Base-by-base conservation (phyloP, 441 rosid species). In the Gossypium davidsonii region DNA sequence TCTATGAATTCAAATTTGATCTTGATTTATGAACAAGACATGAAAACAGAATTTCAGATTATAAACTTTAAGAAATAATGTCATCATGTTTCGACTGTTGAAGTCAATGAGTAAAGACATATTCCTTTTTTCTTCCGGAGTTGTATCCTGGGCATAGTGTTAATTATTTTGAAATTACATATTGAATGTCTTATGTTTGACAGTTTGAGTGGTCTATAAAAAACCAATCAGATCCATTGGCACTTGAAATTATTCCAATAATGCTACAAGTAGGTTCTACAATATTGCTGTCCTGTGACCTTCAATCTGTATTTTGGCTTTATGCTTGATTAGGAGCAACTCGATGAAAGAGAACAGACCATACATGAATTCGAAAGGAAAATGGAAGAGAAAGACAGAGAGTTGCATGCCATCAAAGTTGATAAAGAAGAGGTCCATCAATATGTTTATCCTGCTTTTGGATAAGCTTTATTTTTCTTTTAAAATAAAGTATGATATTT, bases 341-440 rank as follows among this genome's bases (percentile, higher is more conserved):
- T 95, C 39, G 85, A 21, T 66, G 93, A 91, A 79, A 89, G 78
- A 72, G 98, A 88, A 67, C 92, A 83, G 61, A 76, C 86, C 65
- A 78, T 91, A 61, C 89, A 55, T 74, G 97, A 91, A 34, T 73
- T 89, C 74, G 98, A 91, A 83, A 90, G 92, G 80, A 86, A 83
- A 84, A 75, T 93, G 73, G 99, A 93, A 75, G 97, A 90, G 76
- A 95, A 85, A 80, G 98, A 90, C 37, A 85, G 91, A 74, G 98
- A 93, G 79, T 81, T 95, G 5, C 89, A 86, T 87, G 91, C 90
- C 17, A 82, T 89, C 70, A 93, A 89, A 78, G 81, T 88, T 72
- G 99, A 91, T 77, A 95, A 83, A n/a, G 98, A 95, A 86, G 92
- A 90, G 84, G 99, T 93, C 59, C 70, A 88, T 82, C 76, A 51